Conservation (phyloP, 2,329 filamentous ascomycete genomes). For the Ceratocystis diversiconidia region DNA sequence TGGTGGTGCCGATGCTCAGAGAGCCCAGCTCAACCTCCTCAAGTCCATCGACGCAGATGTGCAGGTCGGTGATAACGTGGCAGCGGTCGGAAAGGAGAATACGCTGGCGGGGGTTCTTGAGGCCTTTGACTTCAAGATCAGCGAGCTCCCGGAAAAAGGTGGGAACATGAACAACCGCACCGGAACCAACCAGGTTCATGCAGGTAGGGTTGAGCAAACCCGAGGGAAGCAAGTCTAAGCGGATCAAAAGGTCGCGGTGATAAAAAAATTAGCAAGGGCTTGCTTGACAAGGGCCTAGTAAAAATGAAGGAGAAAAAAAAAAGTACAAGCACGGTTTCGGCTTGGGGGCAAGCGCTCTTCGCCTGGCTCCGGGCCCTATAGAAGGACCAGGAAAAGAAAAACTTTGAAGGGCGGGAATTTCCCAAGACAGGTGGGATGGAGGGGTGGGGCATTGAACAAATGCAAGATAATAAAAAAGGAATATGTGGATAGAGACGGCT, state of each 20-base stretch:
- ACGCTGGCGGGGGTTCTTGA: slow-evolving; percentile 29
- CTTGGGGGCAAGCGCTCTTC: too few relatives aligned
- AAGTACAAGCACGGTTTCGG: not conserved
- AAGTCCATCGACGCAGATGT: slow-evolving; percentile 53
- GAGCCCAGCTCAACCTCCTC: slow-evolving; percentile 42
- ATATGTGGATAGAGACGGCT: not conserved
- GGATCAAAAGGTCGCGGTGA: not conserved
- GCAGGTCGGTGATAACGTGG: slow-evolving; percentile 51
- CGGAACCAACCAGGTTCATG: slow-evolving; percentile 61
- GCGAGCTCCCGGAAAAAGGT: slow-evolving; percentile 26
- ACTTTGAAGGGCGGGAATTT: not conserved
- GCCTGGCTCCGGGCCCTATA: too few relatives aligned
- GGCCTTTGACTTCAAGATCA: slow-evolving; percentile 29
- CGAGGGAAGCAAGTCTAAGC: slow-evolving; percentile 27
- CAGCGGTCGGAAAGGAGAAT: slow-evolving; percentile 51
- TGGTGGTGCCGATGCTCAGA: slow-evolving; percentile 26
- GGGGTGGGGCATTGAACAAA: not conserved
- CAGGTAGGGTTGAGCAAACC: slow-evolving; percentile 58
- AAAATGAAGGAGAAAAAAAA: not conserved
- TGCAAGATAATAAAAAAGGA: not conserved
- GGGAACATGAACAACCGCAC: slow-evolving; percentile 48
- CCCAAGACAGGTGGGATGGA: not conserved
- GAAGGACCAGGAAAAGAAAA: not conserved
- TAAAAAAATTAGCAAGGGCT: not conserved
- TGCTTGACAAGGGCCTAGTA: not conserved